Conservation (phyloP, 768 basidiomycete species). For the Suillus alpinus region DNA sequence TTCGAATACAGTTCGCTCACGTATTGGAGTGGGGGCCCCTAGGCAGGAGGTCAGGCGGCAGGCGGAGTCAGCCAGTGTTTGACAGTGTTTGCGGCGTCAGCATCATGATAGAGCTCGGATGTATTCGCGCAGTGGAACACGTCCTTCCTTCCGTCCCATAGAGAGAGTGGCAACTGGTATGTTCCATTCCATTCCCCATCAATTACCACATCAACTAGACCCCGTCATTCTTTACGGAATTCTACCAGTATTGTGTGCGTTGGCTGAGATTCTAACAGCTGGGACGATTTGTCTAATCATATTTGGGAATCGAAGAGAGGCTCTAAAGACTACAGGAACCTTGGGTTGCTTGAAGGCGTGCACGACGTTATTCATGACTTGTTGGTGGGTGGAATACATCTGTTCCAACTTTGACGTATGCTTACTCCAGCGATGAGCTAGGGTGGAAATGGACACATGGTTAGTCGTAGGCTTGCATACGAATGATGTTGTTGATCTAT, state of each 20-base stretch:
- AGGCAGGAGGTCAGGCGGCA: no score
- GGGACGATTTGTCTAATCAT: conserved; percentile 29
- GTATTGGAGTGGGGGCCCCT: no score
- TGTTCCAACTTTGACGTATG: background rate
- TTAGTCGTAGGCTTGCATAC: conserved; percentile 5
- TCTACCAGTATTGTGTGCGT: background rate
- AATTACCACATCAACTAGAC: background rate
- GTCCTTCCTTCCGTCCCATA: no score
- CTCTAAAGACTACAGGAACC: conserved; percentile 6
- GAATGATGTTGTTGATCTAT: background rate
- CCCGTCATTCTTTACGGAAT: background rate
- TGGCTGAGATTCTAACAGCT: conserved; percentile 13
- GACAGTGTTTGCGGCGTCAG: no score
- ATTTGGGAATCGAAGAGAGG: conserved; percentile 16
- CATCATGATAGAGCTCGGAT: no score
- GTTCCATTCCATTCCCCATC: background rate
- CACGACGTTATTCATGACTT: conserved; percentile 18
- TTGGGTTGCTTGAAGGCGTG: conserved; percentile 20
- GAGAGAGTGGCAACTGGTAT: background rate
- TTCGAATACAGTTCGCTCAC: background rate
- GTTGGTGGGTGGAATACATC: conserved; percentile 12
- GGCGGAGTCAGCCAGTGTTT: no score
- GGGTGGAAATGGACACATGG: conserved; percentile 29
- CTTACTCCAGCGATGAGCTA: conserved; percentile 3
- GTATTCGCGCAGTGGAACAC: no score